Evolutionary conservation across 371 early-diverging fungal genomes (phyloP), one percentile per base, ranked within the genome.

Genomic region (Globomyces sp.): DNA sequence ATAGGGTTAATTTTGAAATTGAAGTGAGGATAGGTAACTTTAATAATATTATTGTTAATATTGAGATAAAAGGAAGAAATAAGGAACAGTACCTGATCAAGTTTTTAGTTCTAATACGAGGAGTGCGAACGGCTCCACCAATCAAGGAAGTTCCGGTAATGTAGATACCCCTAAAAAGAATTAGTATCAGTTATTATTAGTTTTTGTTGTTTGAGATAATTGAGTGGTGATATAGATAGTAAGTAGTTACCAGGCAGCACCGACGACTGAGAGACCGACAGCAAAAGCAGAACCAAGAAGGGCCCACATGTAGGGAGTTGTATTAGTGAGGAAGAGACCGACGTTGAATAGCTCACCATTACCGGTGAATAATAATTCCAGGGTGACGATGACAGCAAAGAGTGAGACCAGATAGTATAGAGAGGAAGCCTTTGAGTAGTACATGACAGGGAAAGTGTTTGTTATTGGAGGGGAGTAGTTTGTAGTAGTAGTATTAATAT

Each of bases 61-160:
- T 43, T 47, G 9, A 24, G 24, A 24, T 24, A 24, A 24, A 24
- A 24, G 24, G 0, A 24, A 24, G 24, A 34, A 34, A 45, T 24
- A 42, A 10, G 2, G 42, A 47, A 11, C 57, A 10, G 10, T 70
- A 86, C 85, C 85, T 84, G 80, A 98, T 95, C 68, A 98, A 84
- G 83, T 97, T 98, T 81, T 95, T 92, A 34, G 96, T 96, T 63
- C 90, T 87, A 70, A 98, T 95, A 50, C 97, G 87, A 65, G 97
- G 99, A 2, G 93, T 87, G 67, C 86, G 84, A 66, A 98, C 95
- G 5, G 93, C 95, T 59, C 86, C 96, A 74, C 97, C 99, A 41
- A 96, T 79, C 39, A 98, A 82, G 64, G 89, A 88, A 39, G 92
- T 82, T 37, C 97, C 99, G 34, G 93, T 91, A 66, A 93, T 88